phyloP scores from a whole-genome alignment of 768 basidiomycete species.

The Psilocybe sp. region DNA sequence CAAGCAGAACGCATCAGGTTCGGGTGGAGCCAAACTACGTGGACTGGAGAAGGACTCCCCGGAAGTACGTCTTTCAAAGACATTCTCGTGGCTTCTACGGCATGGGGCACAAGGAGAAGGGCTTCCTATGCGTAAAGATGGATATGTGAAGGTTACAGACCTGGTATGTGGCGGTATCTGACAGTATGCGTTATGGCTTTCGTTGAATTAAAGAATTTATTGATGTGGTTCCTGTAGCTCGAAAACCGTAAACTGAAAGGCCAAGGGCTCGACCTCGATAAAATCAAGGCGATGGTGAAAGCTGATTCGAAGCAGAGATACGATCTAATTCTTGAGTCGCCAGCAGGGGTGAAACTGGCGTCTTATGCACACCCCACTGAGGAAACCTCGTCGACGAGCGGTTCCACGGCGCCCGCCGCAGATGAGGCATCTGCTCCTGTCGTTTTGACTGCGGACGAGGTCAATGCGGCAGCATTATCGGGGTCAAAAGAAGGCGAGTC shows the following conservation, averaged over 20 bases:
- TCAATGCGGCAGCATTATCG: background rate
- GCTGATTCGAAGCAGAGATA: slow-evolving; percentile 68
- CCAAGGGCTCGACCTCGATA: slow-evolving; percentile 45
- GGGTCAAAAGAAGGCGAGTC: slow-evolving; percentile 10
- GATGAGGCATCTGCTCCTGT: background rate
- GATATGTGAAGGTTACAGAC: slow-evolving; percentile 79
- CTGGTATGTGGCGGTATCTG: slow-evolving; percentile 55
- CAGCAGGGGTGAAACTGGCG: slow-evolving; percentile 17
- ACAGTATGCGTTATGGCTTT: background rate
- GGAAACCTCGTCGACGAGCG: background rate
- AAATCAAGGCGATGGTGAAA: slow-evolving; percentile 61
- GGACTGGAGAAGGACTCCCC: slow-evolving; percentile 63
- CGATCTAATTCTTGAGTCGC: slow-evolving; percentile 50
- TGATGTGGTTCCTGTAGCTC: slow-evolving; percentile 44
- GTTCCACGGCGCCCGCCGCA: background rate
- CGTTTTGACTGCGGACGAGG: background rate
- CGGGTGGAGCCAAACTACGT: slow-evolving; percentile 40
- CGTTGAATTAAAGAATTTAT: background rate
- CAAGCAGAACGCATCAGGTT: slow-evolving; percentile 9
- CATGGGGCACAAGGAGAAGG: slow-evolving; percentile 83
- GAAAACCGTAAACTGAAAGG: slow-evolving; percentile 63
- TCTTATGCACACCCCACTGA: background rate
- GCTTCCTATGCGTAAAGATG: slow-evolving; percentile 75
- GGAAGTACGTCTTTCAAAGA: slow-evolving; percentile 76
- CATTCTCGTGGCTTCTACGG: slow-evolving; percentile 86